Evolutionary conservation across 192 early-diverging fungal genomes (phyloP), one percentile per base, ranked within the genome.

Genomic region (Backusella psychrophila): DNA sequence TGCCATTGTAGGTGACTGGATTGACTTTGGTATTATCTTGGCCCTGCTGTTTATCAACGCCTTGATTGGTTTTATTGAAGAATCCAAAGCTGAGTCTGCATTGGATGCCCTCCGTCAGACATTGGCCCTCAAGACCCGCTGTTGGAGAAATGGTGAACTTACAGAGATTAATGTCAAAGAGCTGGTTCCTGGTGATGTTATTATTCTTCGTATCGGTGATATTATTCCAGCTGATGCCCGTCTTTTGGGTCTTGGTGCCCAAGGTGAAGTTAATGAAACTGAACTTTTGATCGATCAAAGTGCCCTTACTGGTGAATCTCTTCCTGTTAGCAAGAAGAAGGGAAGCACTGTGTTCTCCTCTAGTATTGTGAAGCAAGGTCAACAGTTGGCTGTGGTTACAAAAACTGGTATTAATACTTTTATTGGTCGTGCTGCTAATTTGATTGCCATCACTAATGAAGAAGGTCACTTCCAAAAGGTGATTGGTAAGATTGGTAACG

Each of bases 381-480:
- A 95, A 83, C 93, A 94, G 89, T 81, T 97, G 70, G 93, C 90
- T 29, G 91, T 96, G 29, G 95, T 98, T 42, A 91, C 88, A 72
- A 96, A 95, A 81, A 98, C 96, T 35, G 96, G 95, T 66, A 85
- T 88, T 63, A 88, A 95, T 82, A 97, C 96, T 2, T 96, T 91
- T 82, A 95, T 97, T 77, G 96, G 96, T 26, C 90, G 94, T 74
- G 93, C 95, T 8, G 95, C 96, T 44, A 93, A 91, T 77, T 85
- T 97, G 49, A 96, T 96, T 76, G 89, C 93, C 38, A 91, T 92
- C 68, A 96, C 95, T 68, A 70, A 72, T 83, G 95, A 97, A 72
- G 89, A 93, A 78, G 95, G 96, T 53, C 96, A 97, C 80, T 97
- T 97, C 86, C 96, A 97, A 83, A 96, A 96, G 86, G 89, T 96